These are phyloP conservation scores for Capsicum rhomboideum DNA, from an alignment of 257 asterid species.

Conservation along the genomic window DNA sequence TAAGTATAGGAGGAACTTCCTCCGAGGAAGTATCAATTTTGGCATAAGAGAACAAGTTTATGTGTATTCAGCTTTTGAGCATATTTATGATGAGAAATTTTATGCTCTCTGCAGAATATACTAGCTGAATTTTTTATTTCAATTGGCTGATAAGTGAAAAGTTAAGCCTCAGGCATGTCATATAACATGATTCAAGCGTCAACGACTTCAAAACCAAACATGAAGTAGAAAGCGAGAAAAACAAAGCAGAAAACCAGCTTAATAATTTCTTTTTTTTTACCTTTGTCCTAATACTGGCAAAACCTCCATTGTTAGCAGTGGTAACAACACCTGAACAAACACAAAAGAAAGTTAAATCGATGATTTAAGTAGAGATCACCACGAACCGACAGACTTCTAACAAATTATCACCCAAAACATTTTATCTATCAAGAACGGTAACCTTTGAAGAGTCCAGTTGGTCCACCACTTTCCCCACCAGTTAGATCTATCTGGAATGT, in stretches of 20 bases:
- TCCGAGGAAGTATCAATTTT: neutral
- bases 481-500: constrained; percentile 58
- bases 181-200: neutral
- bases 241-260: neutral
- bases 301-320: constrained; percentile 94
- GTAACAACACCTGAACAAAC: constrained; percentile 62
- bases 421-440: constrained; percentile 5
- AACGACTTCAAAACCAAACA: neutral
- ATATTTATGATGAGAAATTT: neutral
- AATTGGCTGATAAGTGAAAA: neutral
- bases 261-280: constrained; percentile 11
- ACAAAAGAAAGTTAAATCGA: neutral
- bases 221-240: neutral
- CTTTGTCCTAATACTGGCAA: constrained; percentile 83
- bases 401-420: neutral
- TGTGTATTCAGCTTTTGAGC: neutral
- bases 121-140: neutral
- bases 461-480: constrained; percentile 74
- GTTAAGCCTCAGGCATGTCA: neutral
- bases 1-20: neutral
- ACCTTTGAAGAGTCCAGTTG: constrained; percentile 91
- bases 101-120: neutral
- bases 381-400: neutral
- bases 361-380: neutral
- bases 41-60: neutral